Conservation (phyloP, 345 rosid genomes). For the Bruguiera gymnorhiza region DNA sequence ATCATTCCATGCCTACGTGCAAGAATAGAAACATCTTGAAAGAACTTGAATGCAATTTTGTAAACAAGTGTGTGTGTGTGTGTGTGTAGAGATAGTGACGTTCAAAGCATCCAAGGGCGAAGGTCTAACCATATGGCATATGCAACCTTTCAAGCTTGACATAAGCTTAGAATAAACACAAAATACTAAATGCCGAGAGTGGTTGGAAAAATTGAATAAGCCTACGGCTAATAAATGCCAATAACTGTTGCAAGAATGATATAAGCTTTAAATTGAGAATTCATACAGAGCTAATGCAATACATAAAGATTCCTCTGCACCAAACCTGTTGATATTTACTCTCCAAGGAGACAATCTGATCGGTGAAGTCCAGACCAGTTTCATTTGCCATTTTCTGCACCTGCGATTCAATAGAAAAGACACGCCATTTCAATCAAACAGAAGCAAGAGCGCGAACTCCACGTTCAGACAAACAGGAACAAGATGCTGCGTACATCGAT, state of each 20-base stretch:
- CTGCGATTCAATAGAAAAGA: conserved; percentile 38
- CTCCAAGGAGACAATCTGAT: conserved; percentile 75
- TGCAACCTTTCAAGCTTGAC: background rate
- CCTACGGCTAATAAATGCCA: too few species aligned
- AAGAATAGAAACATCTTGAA: too few species aligned
- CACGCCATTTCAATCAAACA: background rate
- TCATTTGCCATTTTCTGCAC: conserved; percentile 90
- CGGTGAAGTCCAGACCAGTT: conserved; percentile 84
- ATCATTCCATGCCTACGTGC: too few species aligned
- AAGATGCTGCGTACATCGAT: conserved; percentile 45
- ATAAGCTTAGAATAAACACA: background rate
- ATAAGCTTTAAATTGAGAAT: too few species aligned
- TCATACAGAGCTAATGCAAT: too few species aligned
- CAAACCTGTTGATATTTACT: conserved; percentile 77
- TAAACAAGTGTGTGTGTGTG: background rate
- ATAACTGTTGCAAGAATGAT: too few species aligned
- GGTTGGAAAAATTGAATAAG: too few species aligned
- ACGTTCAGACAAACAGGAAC: background rate
- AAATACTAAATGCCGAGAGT: too few species aligned
- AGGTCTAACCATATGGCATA: background rate
- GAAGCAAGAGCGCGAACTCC: background rate
- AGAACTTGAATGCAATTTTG: too few species aligned
- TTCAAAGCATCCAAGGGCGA: background rate
- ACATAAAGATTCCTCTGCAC: background rate
- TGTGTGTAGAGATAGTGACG: background rate